phyloP scores from a whole-genome alignment of 140 eudicot genomes.

The Stevia rebaudiana region DNA sequence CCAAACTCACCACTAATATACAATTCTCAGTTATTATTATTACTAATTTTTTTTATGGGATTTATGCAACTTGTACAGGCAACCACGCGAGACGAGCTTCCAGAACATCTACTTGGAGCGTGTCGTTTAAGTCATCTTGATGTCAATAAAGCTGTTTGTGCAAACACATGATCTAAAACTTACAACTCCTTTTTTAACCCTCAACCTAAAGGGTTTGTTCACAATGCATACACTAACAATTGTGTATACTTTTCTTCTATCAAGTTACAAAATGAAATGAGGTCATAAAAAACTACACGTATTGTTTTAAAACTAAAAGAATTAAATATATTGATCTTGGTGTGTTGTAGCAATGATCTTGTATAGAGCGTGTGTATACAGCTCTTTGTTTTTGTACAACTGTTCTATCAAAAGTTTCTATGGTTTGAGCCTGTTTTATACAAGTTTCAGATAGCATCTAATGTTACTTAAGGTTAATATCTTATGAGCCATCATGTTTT shows the following conservation, averaged over 20 bases:
- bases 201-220: conserved; percentile 14
- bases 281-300: not conserved
- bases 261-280: not conserved
- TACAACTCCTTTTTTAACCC: not conserved
- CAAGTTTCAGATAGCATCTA: no score
- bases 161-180: conserved; percentile 20
- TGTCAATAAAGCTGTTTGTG: conserved; percentile 35
- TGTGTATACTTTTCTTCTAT: not conserved
- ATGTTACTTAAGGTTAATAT: no score
- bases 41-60: not conserved
- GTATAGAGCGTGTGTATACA: no score
- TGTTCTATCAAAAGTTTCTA: conserved; percentile 1
- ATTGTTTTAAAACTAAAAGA: not conserved
- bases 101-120: conserved; percentile 52
- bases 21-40: not conserved
- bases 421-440: not conserved
- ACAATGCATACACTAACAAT: not conserved
- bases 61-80: conserved; percentile 36
- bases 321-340: not conserved
- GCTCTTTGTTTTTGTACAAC: not conserved
- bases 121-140: conserved; percentile 56
- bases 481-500: no score
- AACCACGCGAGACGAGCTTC: conserved; percentile 61
- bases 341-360: not conserved
- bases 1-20: not conserved